Evolutionary conservation across 1,139 yeast species (phyloP), one percentile per base, ranked within the genome.

Genomic region (Taphrina wiesneri): DNA sequence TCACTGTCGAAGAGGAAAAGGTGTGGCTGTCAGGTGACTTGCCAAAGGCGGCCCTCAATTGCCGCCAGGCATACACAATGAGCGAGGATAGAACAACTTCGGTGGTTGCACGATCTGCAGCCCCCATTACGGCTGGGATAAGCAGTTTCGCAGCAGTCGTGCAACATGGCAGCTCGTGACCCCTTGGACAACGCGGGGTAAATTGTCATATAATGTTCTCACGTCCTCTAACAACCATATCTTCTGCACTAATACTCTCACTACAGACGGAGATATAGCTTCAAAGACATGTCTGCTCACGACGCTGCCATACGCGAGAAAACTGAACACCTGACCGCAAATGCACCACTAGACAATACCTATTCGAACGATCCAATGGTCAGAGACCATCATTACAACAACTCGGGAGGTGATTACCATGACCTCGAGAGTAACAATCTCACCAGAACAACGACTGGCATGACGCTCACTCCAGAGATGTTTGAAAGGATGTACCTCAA

Each of bases 401-500:
- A 17, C 28, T 5, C 51, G 28, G 23, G 28, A 11, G 7, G 28
- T 21, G 53, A 36, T 13, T 45, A 45, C 6, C 21, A 52, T 32
- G 56, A 52, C 25, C 13, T 52, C 28, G 56, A 52, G 41, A 26
- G 39, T 11, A 52, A 52, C 26, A 30, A 32, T 23, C 17, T 52
- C 45, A 30, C 41, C 6, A 67, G 71, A 54, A 67, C 71, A n/a
- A 69, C 68, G n/a, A 56, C 63, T 49, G 66, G 70, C 28, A 45
- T 69, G 64, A 63, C 66, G 6, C 67, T 69, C 52, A 59, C 71
- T 1, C 71, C 71, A 2, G 71, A 70, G 56, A 56, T 70, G 53
- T 70, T 70, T 47, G 71, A 70, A 57, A 62, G 67, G 53, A 66
- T 70, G 25, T 70, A 70, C 43, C 67, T 70, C 53, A 63, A 70